Evolutionary conservation across 2,329 filamentous ascomycete genomes (phyloP).

Genomic region (Diaporthe caulivora): DNA sequence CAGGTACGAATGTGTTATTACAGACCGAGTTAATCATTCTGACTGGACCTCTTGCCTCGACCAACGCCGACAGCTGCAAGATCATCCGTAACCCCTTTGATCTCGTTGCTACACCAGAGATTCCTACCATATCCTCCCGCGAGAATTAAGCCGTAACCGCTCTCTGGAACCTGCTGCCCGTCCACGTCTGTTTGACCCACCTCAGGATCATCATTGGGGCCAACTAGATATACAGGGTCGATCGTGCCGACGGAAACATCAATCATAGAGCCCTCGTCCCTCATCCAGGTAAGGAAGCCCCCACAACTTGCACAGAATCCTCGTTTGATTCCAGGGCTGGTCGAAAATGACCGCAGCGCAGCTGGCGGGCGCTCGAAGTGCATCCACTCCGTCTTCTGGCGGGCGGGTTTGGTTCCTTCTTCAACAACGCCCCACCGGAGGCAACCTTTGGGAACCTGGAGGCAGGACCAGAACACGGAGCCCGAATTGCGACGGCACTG

Average conservation of each 20-base stretch:
- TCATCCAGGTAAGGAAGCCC: constrained; percentile 61
- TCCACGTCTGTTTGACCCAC: constrained; percentile 37
- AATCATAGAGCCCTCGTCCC: constrained; percentile 46
- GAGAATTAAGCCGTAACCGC: constrained; percentile 54
- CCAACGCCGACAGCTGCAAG: constrained; percentile 42
- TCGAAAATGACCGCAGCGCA: constrained; percentile 55
- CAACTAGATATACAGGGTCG: constrained; percentile 57
- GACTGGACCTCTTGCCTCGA: constrained; percentile 41
- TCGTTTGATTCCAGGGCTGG: constrained; percentile 55
- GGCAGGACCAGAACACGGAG: constrained; percentile 57
- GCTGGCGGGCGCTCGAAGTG: constrained; percentile 41
- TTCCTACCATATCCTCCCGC: constrained; percentile 53
- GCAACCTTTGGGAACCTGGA: constrained; percentile 50
- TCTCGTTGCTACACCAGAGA: constrained; percentile 58
- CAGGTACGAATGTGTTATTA: background rate
- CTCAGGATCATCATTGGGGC: constrained; percentile 43
- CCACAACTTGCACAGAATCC: constrained; percentile 64
- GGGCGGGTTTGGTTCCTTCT: background rate
- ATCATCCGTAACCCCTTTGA: constrained; percentile 62
- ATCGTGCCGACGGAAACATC: constrained; percentile 58
- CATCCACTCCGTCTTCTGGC: background rate
- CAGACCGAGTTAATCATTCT: background rate
- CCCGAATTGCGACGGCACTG: constrained; percentile 67
- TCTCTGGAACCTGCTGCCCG: constrained; percentile 42
- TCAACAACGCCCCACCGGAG: constrained; percentile 45